Conservation (phyloP, 306 rosid species). For the Glycine latifolia region DNA sequence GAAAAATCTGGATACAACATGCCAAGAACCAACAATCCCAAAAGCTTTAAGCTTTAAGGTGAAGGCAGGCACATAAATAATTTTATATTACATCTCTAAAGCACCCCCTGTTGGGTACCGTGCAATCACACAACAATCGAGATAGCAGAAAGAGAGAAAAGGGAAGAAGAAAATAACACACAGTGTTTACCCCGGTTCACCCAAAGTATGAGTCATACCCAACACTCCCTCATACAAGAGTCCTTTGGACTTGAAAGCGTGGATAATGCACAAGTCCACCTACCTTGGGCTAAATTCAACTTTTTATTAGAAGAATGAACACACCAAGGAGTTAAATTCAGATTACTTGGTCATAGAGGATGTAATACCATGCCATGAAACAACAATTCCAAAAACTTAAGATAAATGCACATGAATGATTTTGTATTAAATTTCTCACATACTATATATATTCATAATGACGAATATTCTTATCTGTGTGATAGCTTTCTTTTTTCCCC, state of each 20-base stretch:
- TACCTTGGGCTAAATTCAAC: not conserved
- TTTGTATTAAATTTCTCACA: not conserved
- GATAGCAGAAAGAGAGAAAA: no score
- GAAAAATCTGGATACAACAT: not conserved
- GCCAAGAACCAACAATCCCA: not conserved
- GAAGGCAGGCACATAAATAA: not conserved
- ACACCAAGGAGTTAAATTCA: not conserved
- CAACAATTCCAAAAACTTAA: not conserved
- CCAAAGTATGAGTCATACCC: no score
- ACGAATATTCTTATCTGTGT: not conserved
- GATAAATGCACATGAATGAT: not conserved
- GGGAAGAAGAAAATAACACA: no score
- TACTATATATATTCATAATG: constrained; percentile 1
- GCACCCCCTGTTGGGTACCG: no score
- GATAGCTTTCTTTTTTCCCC: constrained; percentile 9
- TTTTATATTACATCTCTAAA: constrained; percentile 6
- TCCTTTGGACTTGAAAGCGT: not conserved
- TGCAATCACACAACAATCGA: no score
- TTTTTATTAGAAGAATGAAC: not conserved
- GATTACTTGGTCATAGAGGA: not conserved
- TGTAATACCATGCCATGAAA: not conserved
- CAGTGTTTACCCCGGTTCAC: no score
- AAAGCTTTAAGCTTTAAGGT: not conserved
- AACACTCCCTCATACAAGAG: not conserved
- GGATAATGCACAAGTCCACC: not conserved